Evolutionary conservation across 2,329 filamentous ascomycete genomes (phyloP).

Genomic region (Rutstroemia sydowiana): DNA sequence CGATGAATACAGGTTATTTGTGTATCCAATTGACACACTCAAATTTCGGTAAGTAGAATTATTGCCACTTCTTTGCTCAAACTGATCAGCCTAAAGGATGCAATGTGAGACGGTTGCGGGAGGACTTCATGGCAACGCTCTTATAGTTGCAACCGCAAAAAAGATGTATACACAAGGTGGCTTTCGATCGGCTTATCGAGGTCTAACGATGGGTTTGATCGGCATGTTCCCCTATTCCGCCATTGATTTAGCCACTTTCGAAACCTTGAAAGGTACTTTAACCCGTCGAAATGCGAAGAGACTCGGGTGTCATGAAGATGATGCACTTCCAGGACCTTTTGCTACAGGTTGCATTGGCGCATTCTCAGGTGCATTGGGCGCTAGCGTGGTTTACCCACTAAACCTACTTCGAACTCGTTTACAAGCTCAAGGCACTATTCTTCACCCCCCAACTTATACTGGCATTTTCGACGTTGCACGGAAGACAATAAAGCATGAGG

Average conservation of each 20-base stretch:
- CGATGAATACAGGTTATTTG: constrained; percentile 55
- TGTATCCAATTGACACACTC: constrained; percentile 56
- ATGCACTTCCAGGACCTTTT: constrained; percentile 72
- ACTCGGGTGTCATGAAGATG: constrained; percentile 70
- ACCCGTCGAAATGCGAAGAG: constrained; percentile 62
- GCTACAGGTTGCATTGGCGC: constrained; percentile 84
- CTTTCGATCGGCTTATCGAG: constrained; percentile 74
- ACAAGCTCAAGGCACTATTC: constrained; percentile 89
- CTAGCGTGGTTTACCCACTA: constrained; percentile 88
- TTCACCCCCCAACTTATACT: constrained; percentile 84
- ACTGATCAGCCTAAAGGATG: constrained; percentile 40
- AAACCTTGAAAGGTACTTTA: constrained; percentile 76
- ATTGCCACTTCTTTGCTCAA: background rate
- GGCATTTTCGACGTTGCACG: constrained; percentile 84
- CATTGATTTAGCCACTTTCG: constrained; percentile 93
- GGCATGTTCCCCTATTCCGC: constrained; percentile 98
- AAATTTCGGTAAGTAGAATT: constrained; percentile 45
- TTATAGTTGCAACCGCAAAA: constrained; percentile 73
- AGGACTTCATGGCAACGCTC: constrained; percentile 72
- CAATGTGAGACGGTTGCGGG: constrained; percentile 91
- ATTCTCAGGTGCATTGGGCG: constrained; percentile 83
- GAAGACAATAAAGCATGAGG: constrained; percentile 78
- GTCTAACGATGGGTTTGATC: constrained; percentile 84
- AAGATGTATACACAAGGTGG: constrained; percentile 81
- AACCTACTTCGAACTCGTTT: constrained; percentile 88